Base-by-base conservation (phyloP, 495 filamentous ascomycete species). In the Penicillium diatomitis region DNA sequence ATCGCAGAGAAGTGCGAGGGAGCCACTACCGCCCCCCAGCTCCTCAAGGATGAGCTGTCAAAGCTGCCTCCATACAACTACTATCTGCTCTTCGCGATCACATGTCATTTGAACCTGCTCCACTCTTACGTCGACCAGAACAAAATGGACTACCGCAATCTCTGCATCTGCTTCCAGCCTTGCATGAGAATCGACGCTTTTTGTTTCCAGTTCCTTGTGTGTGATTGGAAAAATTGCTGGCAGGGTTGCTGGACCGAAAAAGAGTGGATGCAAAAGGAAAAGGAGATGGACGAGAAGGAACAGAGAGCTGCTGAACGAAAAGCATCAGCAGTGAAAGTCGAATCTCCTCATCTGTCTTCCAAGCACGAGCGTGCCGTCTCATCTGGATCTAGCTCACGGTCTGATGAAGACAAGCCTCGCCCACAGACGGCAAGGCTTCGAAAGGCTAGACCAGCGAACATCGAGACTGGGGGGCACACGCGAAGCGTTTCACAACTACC, bases 41-140 rank as follows among this genome's bases (percentile, higher is more conserved):
- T 87, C 62, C 75, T 96, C 42, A 84, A 88, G 55, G 88, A 96
- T 48, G 89, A 94, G 64, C 83, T 96, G 3, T 94, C 90, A 3
- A 88, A 85, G 49, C 76, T 96, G 9, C 85, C 90, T 4, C 90
- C 90, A 0, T 95, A 87, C 71, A 89, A 96, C 67, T 96, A 96
- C 67, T 95, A 96, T 57, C 86, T 96, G 32, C 82, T 96, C 40
- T 95, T 95, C 65, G 90, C 90, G 53, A 92, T 95, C 54, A 96
- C 90, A 32, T 95, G 90, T 63, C 90, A 95, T 55, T 80, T 95
- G 34, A 90, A 86, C 60, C 78, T 95, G 4, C 79, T 96, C 9
- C 85, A 90, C 50, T 85, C 84, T 0, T 88, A 90, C 60, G 80
- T 83, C 31, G 87, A 88, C 33, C 86, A 86, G 65, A 96, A 94